phyloP scores from a whole-genome alignment of 1,284 basidiomycete species.

The Malassezia slooffiae region DNA sequence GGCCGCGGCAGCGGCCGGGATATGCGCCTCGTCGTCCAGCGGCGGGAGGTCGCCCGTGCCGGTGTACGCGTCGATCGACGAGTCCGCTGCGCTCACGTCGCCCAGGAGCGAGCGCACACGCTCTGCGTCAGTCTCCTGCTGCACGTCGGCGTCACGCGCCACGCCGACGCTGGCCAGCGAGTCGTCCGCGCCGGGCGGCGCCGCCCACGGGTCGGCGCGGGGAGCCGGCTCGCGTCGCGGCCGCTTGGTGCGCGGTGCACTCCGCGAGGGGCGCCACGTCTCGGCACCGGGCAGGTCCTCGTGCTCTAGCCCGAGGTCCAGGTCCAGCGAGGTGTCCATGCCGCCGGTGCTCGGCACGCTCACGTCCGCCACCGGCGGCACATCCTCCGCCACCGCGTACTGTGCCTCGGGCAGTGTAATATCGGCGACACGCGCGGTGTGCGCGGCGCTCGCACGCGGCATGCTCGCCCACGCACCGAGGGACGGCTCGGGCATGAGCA shows the following conservation, averaged over 20 bases:
- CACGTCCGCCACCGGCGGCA: conserved; percentile 23
- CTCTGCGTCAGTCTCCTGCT: background rate
- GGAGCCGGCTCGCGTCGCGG: conserved; percentile 21
- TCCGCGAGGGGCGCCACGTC: background rate
- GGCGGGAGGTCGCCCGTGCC: conserved; percentile 16
- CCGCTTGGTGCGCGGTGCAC: conserved; percentile 14
- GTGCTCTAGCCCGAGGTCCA: conserved; percentile 48
- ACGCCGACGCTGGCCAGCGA: conserved; percentile 33
- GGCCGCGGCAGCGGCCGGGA: background rate
- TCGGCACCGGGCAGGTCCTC: conserved; percentile 50
- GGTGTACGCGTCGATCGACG: background rate
- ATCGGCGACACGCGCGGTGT: conserved; percentile 61
- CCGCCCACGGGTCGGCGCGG: too few species aligned
- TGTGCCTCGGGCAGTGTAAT: conserved; percentile 50
- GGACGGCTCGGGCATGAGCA: conserved; percentile 60
- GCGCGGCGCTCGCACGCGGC: conserved; percentile 5
- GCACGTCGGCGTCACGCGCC: conserved; percentile 29
- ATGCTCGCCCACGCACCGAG: conserved; percentile 24
- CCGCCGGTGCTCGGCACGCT: conserved; percentile 35
- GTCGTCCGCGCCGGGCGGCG: conserved; percentile 46
- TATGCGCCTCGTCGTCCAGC: conserved; percentile 14
- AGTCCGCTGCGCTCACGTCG: conserved; percentile 11
- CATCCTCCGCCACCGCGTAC: conserved; percentile 29
- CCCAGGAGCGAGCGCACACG: conserved; percentile 20
- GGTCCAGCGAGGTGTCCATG: conserved; percentile 28